Conservation (phyloP, 2,329 filamentous ascomycete genomes). For the Arthrobotrys pseudoclavata region DNA sequence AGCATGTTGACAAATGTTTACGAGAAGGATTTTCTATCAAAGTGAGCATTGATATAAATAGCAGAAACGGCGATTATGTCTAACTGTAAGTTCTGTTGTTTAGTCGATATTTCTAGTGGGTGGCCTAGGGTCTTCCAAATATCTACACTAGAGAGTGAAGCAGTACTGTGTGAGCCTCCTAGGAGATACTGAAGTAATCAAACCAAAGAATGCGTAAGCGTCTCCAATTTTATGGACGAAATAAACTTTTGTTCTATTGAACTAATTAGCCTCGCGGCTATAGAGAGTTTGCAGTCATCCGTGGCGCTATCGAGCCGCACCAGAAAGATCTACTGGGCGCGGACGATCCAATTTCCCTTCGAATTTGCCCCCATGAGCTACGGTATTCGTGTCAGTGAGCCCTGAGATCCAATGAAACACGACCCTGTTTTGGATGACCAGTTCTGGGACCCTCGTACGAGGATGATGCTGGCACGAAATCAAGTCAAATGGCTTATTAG, state of each 20-base stretch:
- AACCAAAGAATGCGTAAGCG: constrained; percentile 52
- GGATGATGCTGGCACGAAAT: constrained; percentile 37
- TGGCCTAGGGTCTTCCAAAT: constrained; percentile 49
- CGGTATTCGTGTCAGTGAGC: constrained; percentile 43
- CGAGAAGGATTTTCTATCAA: constrained; percentile 37
- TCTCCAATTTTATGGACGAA: not conserved
- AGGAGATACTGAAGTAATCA: constrained; percentile 42
- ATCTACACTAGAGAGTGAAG: constrained; percentile 37
- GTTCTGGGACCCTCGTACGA: constrained; percentile 35
- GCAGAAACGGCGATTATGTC: too few species aligned
- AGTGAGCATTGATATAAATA: constrained; percentile 4
- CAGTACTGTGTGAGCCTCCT: constrained; percentile 16
- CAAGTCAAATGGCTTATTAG: constrained; percentile 44
- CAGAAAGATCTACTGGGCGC: constrained; percentile 29
- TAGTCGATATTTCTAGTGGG: constrained; percentile 54
- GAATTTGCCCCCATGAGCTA: constrained; percentile 53
- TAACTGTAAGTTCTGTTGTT: too few species aligned
- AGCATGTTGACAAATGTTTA: constrained; percentile 43
- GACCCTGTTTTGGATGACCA: constrained; percentile 2
- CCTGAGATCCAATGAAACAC: constrained; percentile 34
- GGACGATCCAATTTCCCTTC: constrained; percentile 44
- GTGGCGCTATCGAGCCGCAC: constrained; percentile 47
- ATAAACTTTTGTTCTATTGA: not conserved
- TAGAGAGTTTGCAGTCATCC: constrained; percentile 51
- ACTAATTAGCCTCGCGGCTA: not conserved